Conservation (phyloP, 306 rosid genomes). For the Carpinus fangiana region DNA sequence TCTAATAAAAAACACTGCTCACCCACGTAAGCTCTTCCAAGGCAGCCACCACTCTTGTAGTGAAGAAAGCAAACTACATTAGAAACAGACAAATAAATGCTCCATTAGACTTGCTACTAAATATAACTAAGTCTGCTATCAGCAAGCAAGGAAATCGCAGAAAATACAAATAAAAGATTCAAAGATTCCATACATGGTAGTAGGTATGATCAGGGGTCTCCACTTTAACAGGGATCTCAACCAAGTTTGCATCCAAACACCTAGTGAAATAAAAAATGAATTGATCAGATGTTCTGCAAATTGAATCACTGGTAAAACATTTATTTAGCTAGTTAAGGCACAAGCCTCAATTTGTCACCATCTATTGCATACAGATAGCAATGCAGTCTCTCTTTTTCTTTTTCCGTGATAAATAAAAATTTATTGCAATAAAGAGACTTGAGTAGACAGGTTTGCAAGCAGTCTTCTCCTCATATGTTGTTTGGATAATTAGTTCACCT, state of each 20-base stretch:
- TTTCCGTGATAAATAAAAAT: neutral
- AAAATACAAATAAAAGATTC: conserved; percentile 11
- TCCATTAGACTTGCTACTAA: conserved; percentile 16
- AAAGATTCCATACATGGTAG: conserved; percentile 62
- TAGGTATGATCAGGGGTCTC: conserved; percentile 72
- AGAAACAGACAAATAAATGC: conserved; percentile 22
- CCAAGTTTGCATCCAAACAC: conserved; percentile 90
- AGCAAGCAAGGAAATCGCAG: conserved; percentile 19
- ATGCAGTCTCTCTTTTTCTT: neutral
- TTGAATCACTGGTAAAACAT: neutral
- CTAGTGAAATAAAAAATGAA: conserved; percentile 43
- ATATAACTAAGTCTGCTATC: conserved; percentile 5
- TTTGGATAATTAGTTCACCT: conserved; percentile 7
- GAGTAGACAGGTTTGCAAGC: neutral
- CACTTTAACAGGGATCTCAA: conserved; percentile 80
- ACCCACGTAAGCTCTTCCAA: conserved; percentile 97
- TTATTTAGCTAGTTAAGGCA: neutral
- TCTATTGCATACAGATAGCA: conserved; percentile 3
- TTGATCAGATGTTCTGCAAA: conserved; percentile 4
- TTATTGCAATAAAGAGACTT: neutral
- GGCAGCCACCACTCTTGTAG: conserved; percentile 73
- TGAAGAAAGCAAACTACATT: conserved; percentile 86
- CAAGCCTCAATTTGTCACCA: neutral
- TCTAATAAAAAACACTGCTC: conserved; percentile 34
- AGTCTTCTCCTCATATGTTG: conserved; percentile 12